Conservation (phyloP, 192 early-diverging fungal genomes). For the Chytriomyces confervae region DNA sequence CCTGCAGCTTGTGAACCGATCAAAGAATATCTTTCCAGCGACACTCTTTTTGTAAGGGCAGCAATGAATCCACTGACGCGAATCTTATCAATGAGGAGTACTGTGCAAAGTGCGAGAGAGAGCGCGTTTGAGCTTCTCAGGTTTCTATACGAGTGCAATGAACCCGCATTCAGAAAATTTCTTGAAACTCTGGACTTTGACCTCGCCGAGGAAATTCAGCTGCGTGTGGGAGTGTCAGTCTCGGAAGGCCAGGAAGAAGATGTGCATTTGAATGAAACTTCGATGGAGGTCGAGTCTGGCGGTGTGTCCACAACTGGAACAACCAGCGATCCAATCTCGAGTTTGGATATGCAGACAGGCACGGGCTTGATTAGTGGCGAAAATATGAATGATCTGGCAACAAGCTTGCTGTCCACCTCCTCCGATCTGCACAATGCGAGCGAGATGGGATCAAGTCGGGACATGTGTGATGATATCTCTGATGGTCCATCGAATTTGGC, state of each 20-base stretch:
- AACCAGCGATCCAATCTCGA: no score
- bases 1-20: no score
- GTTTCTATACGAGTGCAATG: not conserved
- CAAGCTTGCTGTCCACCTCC: no score
- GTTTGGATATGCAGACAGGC: no score
- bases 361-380: no score
- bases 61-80: not conserved
- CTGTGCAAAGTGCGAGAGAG: not conserved
- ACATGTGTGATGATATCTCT: no score
- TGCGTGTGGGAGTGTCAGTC: not conserved
- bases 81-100: not conserved
- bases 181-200: conserved; percentile 25
- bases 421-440: no score
- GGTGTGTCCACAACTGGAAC: not conserved
- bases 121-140: not conserved
- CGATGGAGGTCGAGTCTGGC: not conserved
- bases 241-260: not conserved
- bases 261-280: no score
- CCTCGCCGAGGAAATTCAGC: not conserved
- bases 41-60: not conserved
- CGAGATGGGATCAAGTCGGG: no score
- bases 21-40: no score
- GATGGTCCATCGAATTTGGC: conserved; percentile 14
- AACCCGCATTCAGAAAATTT: not conserved
- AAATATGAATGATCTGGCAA: no score